Evolutionary conservation across 2,329 filamentous ascomycete genomes (phyloP).

Genomic region (Capronia coronata): DNA sequence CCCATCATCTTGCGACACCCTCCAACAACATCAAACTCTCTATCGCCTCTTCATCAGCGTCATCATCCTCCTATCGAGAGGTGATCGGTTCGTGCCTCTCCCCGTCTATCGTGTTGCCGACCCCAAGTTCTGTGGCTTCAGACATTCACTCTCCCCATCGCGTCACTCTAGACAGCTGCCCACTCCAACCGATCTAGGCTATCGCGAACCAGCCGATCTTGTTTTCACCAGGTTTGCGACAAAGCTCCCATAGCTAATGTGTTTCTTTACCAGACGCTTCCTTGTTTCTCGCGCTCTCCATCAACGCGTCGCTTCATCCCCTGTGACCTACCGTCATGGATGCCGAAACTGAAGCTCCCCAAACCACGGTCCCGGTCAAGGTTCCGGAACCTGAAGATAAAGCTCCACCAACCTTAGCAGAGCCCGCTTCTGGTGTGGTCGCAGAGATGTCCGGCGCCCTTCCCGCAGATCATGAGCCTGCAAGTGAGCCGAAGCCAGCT

Average conservation of each 20-base stretch:
- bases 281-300: constrained; percentile 1
- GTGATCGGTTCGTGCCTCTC: constrained; percentile 12
- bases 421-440: constrained; percentile 24
- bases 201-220: constrained; percentile 1
- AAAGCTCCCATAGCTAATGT: constrained; percentile 7
- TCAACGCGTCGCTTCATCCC: constrained; percentile 15
- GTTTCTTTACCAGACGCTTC: constrained; percentile 2
- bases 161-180: background rate
- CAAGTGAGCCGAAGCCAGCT: constrained; percentile 30
- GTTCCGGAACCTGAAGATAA: constrained; percentile 23
- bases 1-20: constrained; percentile 11
- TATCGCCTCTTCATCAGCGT: constrained; percentile 10
- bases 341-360: constrained; percentile 12
- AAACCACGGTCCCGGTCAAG: constrained; percentile 24
- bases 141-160: constrained; percentile 1
- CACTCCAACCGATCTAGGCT: constrained; percentile 4
- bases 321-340: constrained; percentile 13
- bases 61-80: constrained; percentile 9
- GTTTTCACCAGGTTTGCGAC: background rate
- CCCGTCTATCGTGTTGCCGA: constrained; percentile 2
- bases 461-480: constrained; percentile 33
- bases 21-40: constrained; percentile 12
- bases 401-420: constrained; percentile 24
- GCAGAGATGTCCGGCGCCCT: constrained; percentile 27
- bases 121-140: background rate